phyloP scores from a whole-genome alignment of 1,284 basidiomycete genomes.

The Cryptococcus floricola region DNA sequence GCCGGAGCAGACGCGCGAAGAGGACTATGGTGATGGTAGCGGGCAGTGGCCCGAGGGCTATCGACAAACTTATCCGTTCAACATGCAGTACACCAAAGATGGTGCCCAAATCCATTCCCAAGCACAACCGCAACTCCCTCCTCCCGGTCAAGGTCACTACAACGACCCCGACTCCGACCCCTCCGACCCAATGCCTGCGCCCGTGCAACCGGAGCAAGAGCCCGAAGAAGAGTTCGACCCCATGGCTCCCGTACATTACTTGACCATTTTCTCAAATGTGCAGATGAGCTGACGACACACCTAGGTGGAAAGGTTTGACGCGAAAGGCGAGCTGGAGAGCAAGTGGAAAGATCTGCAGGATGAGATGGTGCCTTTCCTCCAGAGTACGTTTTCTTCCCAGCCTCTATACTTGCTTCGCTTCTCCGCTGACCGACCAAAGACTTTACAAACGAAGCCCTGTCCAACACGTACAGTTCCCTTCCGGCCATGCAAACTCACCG shows the following conservation, averaged over 20 bases:
- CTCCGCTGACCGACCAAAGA: background rate
- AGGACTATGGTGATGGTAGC: too few relatives aligned
- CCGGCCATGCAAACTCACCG: background rate
- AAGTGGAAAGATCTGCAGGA: constrained; percentile 30
- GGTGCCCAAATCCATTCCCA: too few relatives aligned
- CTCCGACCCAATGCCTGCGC: too few relatives aligned
- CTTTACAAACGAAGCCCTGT: constrained; percentile 10
- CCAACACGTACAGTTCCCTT: constrained; percentile 3
- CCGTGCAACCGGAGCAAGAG: background rate
- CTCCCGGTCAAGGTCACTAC: too few relatives aligned
- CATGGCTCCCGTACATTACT: constrained; percentile 15
- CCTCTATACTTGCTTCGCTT: background rate
- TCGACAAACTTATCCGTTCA: too few relatives aligned
- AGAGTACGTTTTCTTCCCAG: constrained; percentile 14
- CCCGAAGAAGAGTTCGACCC: constrained; percentile 15
- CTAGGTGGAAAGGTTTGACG: constrained; percentile 16
- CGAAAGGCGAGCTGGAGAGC: constrained; percentile 17
- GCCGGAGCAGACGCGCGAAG: too few relatives aligned
- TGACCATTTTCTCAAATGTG: background rate
- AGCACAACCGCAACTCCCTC: too few relatives aligned
- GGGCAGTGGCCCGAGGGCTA: too few relatives aligned
- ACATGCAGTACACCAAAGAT: too few relatives aligned
- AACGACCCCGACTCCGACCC: too few relatives aligned
- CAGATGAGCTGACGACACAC: background rate
- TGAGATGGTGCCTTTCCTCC: constrained; percentile 16